Conservation (phyloP, 23 red algal genomes). For the Gracilaria vermiculophylla region DNA sequence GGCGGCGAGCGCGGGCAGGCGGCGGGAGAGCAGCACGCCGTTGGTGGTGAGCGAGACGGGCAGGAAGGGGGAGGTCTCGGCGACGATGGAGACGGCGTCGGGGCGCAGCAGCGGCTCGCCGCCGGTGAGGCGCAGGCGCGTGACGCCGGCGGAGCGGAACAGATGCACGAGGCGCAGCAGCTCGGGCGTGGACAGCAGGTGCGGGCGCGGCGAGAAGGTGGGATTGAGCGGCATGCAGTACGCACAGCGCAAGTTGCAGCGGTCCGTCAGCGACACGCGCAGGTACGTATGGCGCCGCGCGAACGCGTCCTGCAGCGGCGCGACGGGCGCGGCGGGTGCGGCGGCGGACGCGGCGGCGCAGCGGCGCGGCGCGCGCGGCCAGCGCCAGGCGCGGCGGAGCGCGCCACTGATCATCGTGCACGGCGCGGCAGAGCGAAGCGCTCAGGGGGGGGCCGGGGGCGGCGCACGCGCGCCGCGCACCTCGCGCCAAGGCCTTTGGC, state of each 20-base stretch:
- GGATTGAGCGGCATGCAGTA: constrained; percentile 95
- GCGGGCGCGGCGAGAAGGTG: constrained; percentile 35
- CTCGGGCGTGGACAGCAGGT: constrained; percentile 66
- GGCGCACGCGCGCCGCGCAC: background rate
- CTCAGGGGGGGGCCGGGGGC: background rate
- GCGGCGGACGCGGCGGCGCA: too few species aligned
- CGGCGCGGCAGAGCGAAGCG: background rate
- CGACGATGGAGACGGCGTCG: constrained; percentile 22
- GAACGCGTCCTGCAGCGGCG: constrained; percentile 72
- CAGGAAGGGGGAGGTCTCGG: background rate
- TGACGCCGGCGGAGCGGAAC: constrained; percentile 52
- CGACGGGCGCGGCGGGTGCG: background rate
- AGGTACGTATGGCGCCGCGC: constrained; percentile 84
- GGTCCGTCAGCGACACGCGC: constrained; percentile 89
- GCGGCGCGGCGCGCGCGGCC: too few species aligned
- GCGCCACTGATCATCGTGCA: background rate
- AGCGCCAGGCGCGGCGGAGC: too few species aligned
- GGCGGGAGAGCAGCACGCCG: constrained; percentile 48
- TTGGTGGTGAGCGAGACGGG: constrained; percentile 84
- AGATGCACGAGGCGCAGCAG: constrained; percentile 48
- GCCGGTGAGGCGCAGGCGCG: constrained; percentile 89
- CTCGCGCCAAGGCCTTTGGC: too few species aligned
- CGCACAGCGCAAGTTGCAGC: constrained; percentile 90
- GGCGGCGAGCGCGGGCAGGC: constrained; percentile 42
- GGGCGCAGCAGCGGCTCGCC: constrained; percentile 84